These are phyloP conservation scores for Penicillium steckii DNA, from an alignment of 495 filamentous ascomycete genomes.

Conservation along the genomic window DNA sequence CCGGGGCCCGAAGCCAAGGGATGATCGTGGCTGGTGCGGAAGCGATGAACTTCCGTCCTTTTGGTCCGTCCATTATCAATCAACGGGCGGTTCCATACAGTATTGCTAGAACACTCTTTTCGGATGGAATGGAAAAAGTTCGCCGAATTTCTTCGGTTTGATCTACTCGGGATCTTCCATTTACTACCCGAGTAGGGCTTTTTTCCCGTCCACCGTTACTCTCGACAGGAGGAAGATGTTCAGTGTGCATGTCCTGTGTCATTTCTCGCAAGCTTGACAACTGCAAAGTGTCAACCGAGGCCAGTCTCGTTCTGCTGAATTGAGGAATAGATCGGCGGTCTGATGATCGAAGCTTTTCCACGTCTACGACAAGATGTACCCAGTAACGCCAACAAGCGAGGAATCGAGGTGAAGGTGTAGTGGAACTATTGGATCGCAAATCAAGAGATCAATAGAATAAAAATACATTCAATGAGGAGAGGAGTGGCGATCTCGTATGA, in stretches of 20 bases:
- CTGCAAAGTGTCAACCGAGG: no score
- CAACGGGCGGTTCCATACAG: neutral
- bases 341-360: neutral
- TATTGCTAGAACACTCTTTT: no score
- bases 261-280: neutral
- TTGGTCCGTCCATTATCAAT: slow-evolving; percentile 7
- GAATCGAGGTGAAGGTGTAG: no score
- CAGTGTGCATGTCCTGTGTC: neutral
- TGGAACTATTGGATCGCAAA: no score
- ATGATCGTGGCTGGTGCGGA: slow-evolving; percentile 3
- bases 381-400: no score
- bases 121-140: no score
- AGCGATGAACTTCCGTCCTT: neutral
- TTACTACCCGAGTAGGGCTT: no score
- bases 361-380: no score
- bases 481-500: slow-evolving; percentile 44
- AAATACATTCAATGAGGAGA: slow-evolving; percentile 32
- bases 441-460: slow-evolving; percentile 7
- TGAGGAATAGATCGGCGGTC: slow-evolving; percentile 13
- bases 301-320: neutral
- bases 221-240: neutral
- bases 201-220: no score
- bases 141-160: no score
- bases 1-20: slow-evolving; percentile 7
- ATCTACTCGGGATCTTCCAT: no score